These are phyloP conservation scores for Calonectria crousiana DNA, from an alignment of 2,329 filamentous ascomycete species.

Conservation along the genomic window DNA sequence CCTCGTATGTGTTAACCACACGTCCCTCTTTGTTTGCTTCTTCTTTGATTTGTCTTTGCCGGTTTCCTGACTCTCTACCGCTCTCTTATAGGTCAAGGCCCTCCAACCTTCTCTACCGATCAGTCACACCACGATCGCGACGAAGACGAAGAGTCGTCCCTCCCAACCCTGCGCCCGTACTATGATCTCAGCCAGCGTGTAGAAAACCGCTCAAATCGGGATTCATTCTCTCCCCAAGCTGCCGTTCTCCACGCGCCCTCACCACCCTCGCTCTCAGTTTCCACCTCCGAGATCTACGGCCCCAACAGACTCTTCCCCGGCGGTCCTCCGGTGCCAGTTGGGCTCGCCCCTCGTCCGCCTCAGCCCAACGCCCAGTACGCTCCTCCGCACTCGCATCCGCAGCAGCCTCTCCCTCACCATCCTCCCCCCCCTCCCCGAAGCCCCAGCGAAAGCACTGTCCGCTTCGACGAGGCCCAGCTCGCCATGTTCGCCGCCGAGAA, in stretches of 20 bases:
- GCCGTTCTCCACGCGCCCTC: conserved; percentile 52
- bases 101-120: conserved; percentile 37
- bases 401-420: neutral
- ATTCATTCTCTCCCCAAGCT: conserved; percentile 51
- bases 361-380: neutral
- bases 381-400: neutral
- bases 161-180: conserved; percentile 42
- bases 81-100: conserved; percentile 40
- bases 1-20: conserved; percentile 47
- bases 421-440: conserved; percentile 15
- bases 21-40: neutral
- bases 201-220: conserved; percentile 34
- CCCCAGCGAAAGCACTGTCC: conserved; percentile 39
- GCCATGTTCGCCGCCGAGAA: conserved; percentile 53
- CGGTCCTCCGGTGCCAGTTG: conserved; percentile 45
- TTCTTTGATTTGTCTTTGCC: neutral
- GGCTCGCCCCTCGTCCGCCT: conserved; percentile 25
- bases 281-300: conserved; percentile 58
- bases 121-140: conserved; percentile 35
- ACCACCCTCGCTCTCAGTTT: conserved; percentile 52
- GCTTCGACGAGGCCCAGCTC: conserved; percentile 55
- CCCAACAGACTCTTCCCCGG: conserved; percentile 53
- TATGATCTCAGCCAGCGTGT: conserved; percentile 42
- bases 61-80: conserved; percentile 15
- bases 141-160: conserved; percentile 40